Base-by-base conservation (phyloP, 129 eudicot species). In the Deinandra increscens region DNA sequence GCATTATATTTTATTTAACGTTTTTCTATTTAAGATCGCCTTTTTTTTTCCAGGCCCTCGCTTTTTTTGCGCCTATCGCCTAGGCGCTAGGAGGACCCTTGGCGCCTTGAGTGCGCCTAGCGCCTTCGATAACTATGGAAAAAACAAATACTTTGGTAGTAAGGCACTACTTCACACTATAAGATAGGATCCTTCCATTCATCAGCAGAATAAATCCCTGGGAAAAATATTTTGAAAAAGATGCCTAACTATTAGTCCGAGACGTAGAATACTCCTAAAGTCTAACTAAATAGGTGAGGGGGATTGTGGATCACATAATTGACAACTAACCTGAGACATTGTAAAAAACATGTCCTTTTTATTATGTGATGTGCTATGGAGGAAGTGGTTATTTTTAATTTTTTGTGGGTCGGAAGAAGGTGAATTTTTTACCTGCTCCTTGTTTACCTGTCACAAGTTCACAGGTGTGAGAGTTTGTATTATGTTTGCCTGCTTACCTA, bases 371-470 rank as follows among this genome's bases (percentile, higher is more conserved):
- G 19, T 54, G 11, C 60, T 54, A 54, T 54, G 33, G 39, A 33
- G 23, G 20, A 61, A 60, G 34, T 60, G 48, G 18, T n/a, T 17
- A 20, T 13, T 72, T 72, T 45, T 14, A 60, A 9, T 31, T 42
- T n/a, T n/a, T 9, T 72, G 63, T 33, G 39, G 69, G 69, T 61
- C 59, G 48, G 69, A 61, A 46, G 69, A 38, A 46, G 77, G 68
- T 44, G 62, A 72, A 13, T 29, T 31, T 60, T 60, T 51, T 48
- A 63, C 63, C 20, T 48, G 29, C 50, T 46, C 48, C 61, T 62
- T 60, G 69, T 71, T 42, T 31, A 60, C 36, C 36, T 60, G 60
- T 33, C 58, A 17, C 46, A 60, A 29, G 33, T 58, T 29, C 55
- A 58, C 20, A 43, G 34, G 4, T 44, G 36, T 14, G 33, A 58